Evolutionary conservation across 495 filamentous ascomycete species (phyloP), one percentile per base, ranked within the genome.

Genomic region (Penicillium fimorum): DNA sequence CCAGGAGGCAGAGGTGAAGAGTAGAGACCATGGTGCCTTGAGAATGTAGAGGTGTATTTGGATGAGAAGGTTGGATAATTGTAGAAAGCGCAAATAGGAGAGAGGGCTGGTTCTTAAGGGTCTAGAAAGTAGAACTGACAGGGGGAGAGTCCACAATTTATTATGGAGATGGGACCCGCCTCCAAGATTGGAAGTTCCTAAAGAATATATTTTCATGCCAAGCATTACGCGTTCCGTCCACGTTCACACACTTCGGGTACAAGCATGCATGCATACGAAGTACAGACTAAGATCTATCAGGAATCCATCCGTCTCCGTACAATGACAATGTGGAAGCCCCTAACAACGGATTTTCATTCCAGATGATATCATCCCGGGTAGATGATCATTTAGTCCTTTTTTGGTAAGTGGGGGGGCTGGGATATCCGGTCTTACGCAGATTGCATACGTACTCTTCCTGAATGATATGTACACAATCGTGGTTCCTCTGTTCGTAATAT

Each of bases 71-170:
- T 10, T 27, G 22, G 22, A 30, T 18, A 18, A 48, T 15, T 13
- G 27, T 33, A n/a, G 27, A 43, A 51, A 24, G 42, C 41, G 38
- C 55, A 37, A 18, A 9, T 6, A 41, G 50, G 20, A 18, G 4
- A 30, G 22, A 43, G 27, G 47, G 20, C 37, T 25, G 37, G 47
- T 38, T 38, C n/a, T 38, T 38, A 38, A 38, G n/a, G 35, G 35
- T 17, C 55, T 37, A 49, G 40, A 10, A 29, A 50, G 24, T 15
- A 40, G 24, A 30, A 49, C 27, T 25, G 27, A 25, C 27, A 50
- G 35, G 55, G 55, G 37, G 12, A 45, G 18, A 40, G 47, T 51
- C 42, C 50, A 37, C 47, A 60, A 33, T 60, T 60, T 60, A 60
- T 38, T n/a, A 38, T 38, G 35, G 35, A 27, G 2, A 27, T 27